phyloP scores from a whole-genome alignment of 2,329 filamentous ascomycete species.

The Tolypocladium inflatum region DNA sequence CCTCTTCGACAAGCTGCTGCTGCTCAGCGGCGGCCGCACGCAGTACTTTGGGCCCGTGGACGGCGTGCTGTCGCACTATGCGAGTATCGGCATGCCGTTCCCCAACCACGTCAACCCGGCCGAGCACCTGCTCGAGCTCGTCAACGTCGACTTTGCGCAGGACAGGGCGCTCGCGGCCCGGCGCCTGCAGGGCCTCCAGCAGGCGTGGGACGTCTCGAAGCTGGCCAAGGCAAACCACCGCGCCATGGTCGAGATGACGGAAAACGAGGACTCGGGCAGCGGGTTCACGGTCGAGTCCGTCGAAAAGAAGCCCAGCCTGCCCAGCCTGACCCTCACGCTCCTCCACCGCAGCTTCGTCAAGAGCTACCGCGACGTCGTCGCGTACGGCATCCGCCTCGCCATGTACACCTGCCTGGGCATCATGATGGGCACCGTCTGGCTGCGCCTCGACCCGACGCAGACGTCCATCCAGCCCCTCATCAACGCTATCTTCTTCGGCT shows the following conservation, averaged over 20 bases:
- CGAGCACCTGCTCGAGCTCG: conserved; percentile 68
- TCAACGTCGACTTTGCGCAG: conserved; percentile 65
- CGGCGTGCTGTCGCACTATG: conserved; percentile 54
- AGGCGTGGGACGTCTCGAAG: conserved; percentile 11
- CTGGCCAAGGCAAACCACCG: neutral
- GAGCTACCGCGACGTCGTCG: conserved; percentile 73
- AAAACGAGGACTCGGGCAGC: conserved; percentile 7
- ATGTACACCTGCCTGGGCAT: conserved; percentile 73
- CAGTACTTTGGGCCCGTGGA: conserved; percentile 63
- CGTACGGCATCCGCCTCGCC: conserved; percentile 70
- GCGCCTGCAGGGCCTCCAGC: conserved; percentile 16
- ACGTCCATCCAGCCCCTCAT: conserved; percentile 70
- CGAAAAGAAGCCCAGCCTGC: conserved; percentile 29
- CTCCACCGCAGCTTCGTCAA: conserved; percentile 77
- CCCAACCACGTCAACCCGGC: conserved; percentile 69
- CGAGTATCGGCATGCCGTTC: conserved; percentile 48
- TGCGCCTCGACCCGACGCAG: conserved; percentile 60
- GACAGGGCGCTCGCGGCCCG: conserved; percentile 33
- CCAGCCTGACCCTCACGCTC: conserved; percentile 50
- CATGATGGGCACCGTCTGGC: conserved; percentile 84
- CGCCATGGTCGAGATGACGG: neutral
- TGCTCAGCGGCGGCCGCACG: conserved; percentile 61
- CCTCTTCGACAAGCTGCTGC: conserved; percentile 69
- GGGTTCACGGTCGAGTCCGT: conserved; percentile 7
- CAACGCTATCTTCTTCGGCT: conserved; percentile 72